Evolutionary conservation across 495 filamentous ascomycete genomes (phyloP).

Genomic region (Penicillium nucicola): DNA sequence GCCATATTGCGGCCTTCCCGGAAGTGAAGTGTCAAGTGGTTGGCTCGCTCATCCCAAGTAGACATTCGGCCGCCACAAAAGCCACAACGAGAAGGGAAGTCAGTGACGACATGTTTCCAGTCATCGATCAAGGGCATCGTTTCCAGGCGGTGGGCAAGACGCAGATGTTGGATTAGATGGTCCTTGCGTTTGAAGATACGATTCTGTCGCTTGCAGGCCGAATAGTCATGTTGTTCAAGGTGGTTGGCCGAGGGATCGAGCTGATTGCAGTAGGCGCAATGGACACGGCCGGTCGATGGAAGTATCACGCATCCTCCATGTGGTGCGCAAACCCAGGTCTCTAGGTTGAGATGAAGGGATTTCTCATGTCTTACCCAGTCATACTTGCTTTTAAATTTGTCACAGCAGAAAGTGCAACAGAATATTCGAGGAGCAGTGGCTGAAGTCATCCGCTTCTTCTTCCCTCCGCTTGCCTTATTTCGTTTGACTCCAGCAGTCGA

Average conservation of each 20-base stretch:
- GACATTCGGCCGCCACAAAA: slow-evolving; percentile 59
- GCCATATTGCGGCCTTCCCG: slow-evolving; percentile 60
- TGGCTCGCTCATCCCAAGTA: slow-evolving; percentile 58
- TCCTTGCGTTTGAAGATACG: slow-evolving; percentile 81
- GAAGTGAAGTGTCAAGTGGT: slow-evolving; percentile 65
- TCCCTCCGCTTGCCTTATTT: neutral
- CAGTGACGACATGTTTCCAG: slow-evolving; percentile 60
- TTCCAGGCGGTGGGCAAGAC: slow-evolving; percentile 64
- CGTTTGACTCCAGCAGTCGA: neutral
- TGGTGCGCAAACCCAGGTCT: slow-evolving; percentile 72
- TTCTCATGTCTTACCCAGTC: slow-evolving; percentile 82
- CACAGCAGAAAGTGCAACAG: slow-evolving; percentile 78
- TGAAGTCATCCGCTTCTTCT: neutral
- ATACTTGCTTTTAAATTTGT: slow-evolving; percentile 72
- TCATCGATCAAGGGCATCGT: slow-evolving; percentile 59
- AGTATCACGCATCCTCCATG: slow-evolving; percentile 36
- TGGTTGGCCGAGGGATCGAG: slow-evolving; percentile 14
- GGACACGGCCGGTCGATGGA: slow-evolving; percentile 1
- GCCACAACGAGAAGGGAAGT: slow-evolving; percentile 62
- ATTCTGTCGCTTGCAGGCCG: slow-evolving; percentile 60
- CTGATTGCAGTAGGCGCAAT: slow-evolving; percentile 15
- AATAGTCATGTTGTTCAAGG: slow-evolving; percentile 56
- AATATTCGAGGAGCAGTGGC: slow-evolving; percentile 31
- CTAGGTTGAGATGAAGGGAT: slow-evolving; percentile 67
- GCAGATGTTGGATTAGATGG: slow-evolving; percentile 73